Conservation (phyloP, 2,329 filamentous ascomycete species). For the Pseudogymnoascus sp. region DNA sequence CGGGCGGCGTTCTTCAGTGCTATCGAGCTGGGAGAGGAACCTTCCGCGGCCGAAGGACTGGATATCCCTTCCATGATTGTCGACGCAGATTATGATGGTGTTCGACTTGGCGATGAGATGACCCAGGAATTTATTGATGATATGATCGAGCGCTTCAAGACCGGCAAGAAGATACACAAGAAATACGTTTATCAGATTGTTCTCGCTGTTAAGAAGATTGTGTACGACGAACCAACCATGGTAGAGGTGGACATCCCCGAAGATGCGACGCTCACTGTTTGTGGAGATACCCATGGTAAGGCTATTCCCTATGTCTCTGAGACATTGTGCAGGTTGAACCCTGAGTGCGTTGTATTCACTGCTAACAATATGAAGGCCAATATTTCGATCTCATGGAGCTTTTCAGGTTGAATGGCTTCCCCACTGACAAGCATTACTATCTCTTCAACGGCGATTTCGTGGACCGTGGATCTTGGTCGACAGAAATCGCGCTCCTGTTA, state of each 20-base stretch:
- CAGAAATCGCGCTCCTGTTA: constrained; percentile 87
- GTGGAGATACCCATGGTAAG: constrained; percentile 90
- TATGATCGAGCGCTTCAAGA: constrained; percentile 94
- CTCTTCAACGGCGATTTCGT: constrained; percentile 99
- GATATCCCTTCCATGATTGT: constrained; percentile 81
- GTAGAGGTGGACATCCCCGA: constrained; percentile 80
- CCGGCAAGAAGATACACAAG: constrained; percentile 86
- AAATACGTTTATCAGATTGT: constrained; percentile 99
- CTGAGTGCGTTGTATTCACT: background rate
- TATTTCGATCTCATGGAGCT: constrained; percentile 97
- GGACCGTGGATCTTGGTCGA: constrained; percentile 94
- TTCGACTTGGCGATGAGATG: constrained; percentile 72
- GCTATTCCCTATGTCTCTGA: constrained; percentile 14
- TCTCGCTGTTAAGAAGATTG: constrained; percentile 78
- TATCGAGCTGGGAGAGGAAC: constrained; percentile 87
- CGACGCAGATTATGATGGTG: constrained; percentile 80
- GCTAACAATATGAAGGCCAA: constrained; percentile 57
- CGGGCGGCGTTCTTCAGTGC: constrained; percentile 89
- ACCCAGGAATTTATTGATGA: constrained; percentile 95
- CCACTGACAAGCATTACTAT: constrained; percentile 81
- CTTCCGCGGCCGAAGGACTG: constrained; percentile 84
- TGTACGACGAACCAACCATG: constrained; percentile 93
- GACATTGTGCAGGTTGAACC: background rate
- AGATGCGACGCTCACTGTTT: constrained; percentile 80
- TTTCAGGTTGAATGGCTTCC: constrained; percentile 83